Conservation (phyloP, 306 rosid species). For the Coriaria nepalensis region DNA sequence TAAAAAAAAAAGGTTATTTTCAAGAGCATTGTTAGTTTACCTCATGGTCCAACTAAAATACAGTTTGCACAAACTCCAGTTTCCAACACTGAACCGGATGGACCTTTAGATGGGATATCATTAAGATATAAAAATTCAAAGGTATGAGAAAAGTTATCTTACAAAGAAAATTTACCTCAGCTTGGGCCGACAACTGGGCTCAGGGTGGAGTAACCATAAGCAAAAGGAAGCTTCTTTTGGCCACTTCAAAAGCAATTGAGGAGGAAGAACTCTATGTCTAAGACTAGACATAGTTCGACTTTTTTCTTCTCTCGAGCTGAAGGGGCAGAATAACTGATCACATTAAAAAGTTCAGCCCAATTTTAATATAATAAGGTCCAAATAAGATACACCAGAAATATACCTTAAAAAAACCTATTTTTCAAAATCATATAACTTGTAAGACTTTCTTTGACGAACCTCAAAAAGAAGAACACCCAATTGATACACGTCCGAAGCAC, state of each 20-base stretch:
- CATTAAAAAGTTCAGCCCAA: slow-evolving; percentile 4
- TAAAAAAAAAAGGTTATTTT: slow-evolving; percentile 13
- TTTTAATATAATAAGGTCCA: slow-evolving; percentile 13
- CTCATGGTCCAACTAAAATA: no score
- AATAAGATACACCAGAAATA: slow-evolving; percentile 3
- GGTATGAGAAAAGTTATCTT: background rate
- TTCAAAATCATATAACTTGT: background rate
- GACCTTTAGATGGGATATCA: no score
- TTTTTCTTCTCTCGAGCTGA: slow-evolving; percentile 76
- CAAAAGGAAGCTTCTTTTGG: slow-evolving; percentile 97
- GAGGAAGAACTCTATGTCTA: slow-evolving; percentile 96
- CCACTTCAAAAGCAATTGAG: slow-evolving; percentile 92
- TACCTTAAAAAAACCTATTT: background rate
- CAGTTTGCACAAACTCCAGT: no score
- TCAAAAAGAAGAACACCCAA: slow-evolving; percentile 95
- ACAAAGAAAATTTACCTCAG: slow-evolving; percentile 40
- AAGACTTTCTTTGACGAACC: slow-evolving; percentile 26
- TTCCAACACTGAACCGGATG: no score
- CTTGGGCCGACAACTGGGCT: slow-evolving; percentile 73
- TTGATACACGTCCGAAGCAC: slow-evolving; percentile 79
- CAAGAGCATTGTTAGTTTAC: no score
- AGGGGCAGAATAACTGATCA: slow-evolving; percentile 82
- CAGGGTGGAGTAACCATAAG: slow-evolving; percentile 89
- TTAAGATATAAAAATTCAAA: background rate
- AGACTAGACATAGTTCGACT: slow-evolving; percentile 81